These are phyloP conservation scores for Clarireedia monteithiana DNA, from an alignment of 2,329 filamentous ascomycete species.

Conservation along the genomic window DNA sequence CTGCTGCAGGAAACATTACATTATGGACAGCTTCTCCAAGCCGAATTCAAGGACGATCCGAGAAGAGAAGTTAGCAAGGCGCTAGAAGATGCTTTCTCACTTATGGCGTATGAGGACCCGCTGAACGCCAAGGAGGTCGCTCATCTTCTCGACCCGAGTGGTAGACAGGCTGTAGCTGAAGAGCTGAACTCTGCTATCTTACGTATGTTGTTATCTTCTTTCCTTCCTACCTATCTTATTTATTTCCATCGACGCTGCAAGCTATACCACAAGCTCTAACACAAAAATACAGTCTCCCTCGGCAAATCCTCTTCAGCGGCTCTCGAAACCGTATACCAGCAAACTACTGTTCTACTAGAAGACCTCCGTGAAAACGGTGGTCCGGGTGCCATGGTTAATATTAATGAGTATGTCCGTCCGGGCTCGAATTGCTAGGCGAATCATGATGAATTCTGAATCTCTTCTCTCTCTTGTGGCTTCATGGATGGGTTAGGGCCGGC, in stretches of 20 bases:
- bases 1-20: conserved; percentile 63
- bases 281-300: conserved; percentile 59
- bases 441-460: not conserved
- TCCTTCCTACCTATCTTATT: not conserved
- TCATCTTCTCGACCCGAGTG: conserved; percentile 68
- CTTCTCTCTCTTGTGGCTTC: too few species aligned
- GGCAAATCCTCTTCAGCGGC: conserved; percentile 85
- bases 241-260: not conserved
- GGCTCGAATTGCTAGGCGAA: not conserved
- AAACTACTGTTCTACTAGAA: conserved; percentile 79
- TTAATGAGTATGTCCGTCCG: conserved; percentile 35
- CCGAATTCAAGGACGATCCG: conserved; percentile 67
- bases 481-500: too few species aligned
- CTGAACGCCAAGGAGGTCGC: conserved; percentile 65
- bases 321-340: conserved; percentile 76
- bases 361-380: conserved; percentile 74
- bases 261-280: not conserved
- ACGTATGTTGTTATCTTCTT: conserved; percentile 32
- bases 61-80: conserved; percentile 63
- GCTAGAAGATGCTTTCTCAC: conserved; percentile 76
- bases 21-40: conserved; percentile 72
- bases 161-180: conserved; percentile 74
- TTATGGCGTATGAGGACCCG: conserved; percentile 82
- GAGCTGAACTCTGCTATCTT: conserved; percentile 91
- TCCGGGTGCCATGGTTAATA: conserved; percentile 74